These are phyloP conservation scores for Rheum nobile DNA, from an alignment of 148 eudicot species.

Conservation along the genomic window DNA sequence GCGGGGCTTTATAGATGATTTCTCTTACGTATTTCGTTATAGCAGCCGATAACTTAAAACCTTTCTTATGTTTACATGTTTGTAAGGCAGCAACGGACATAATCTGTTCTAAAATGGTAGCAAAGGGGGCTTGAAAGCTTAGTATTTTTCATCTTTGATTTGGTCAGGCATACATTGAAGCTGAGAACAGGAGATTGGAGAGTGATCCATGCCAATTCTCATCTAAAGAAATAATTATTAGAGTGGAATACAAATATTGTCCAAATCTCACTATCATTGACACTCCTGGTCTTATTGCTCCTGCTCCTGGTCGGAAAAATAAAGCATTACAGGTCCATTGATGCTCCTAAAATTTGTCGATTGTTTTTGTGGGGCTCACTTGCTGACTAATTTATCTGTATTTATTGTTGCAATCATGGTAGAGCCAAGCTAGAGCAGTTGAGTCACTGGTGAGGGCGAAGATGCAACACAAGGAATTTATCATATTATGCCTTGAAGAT, in stretches of 20 bases:
- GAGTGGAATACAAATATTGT: slow-evolving; percentile 80
- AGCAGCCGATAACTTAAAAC: neutral
- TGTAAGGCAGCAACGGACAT: neutral
- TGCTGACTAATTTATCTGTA: neutral
- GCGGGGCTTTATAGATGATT: neutral
- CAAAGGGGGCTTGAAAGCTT: neutral
- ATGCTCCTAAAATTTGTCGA: neutral
- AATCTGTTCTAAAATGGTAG: neutral
- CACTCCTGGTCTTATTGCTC: slow-evolving; percentile 96
- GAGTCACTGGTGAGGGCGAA: slow-evolving; percentile 93
- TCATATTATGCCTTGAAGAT: slow-evolving; percentile 94
- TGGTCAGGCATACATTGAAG: slow-evolving; percentile 80
- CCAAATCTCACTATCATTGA: slow-evolving; percentile 97
- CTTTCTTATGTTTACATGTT: neutral
- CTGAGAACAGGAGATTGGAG: slow-evolving; percentile 92
- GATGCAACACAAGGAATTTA: slow-evolving; percentile 94
- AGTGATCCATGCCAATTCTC: slow-evolving; percentile 83
- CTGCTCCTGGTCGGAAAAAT: slow-evolving; percentile 85
- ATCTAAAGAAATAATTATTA: slow-evolving; percentile 78
- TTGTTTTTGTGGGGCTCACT: neutral
- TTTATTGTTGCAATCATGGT: slow-evolving; percentile 11
- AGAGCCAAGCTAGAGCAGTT: slow-evolving; percentile 93
- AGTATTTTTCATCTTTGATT: neutral
- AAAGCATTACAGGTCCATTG: slow-evolving; percentile 61
- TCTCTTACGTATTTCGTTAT: neutral